Evolutionary conservation across 1,284 basidiomycete species (phyloP), one percentile per base, ranked within the genome.

Genomic region (Ceratobasidium sp.): DNA sequence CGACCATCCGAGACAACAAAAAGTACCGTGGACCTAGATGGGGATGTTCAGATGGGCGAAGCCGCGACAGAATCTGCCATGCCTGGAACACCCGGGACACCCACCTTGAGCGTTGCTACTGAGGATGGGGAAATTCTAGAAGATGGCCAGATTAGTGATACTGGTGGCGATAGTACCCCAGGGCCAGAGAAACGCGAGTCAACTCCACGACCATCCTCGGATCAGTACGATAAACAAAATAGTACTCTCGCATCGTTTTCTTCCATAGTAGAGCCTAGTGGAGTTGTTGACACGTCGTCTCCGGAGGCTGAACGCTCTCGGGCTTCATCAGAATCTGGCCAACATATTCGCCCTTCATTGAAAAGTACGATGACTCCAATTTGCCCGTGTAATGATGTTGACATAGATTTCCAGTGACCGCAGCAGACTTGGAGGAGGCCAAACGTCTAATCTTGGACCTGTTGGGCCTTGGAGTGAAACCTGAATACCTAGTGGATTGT

Each of bases 391-490:
- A 19, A 31, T 8, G 24, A 44, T 27, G n/a, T 19, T 54, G 27
- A 60, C 8, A 8, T 45, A 45, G 36, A 59, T 69, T 33, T 76
- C 27, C 79, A 94, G 92, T 94, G 85, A 91, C 85, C 27, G 88
- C 90, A 83, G 82, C 83, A 9, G 87, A 93, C 77, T 92, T 92
- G 79, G 88, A 90, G 72, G 84, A 86, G 45, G 87, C 89, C 27
- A 93, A 93, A 79, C 90, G 91, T 77, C 85, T 90, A 56, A 83
- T 93, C 60, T 86, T 94, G 48, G 92, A 94, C 80, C 86, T 94
- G 69, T 86, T 94, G 31, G 92, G 92, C 75, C 93, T 91, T 90
- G 92, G 90, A 47, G 91, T 94, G n/a, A 85, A 87, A 75, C 89
- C 92, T 1, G 89, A 91, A 79, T 91, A 91, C 81, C 85, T 94